Evolutionary conservation across 2,329 filamentous ascomycete species (phyloP), one percentile per base, ranked within the genome.

Genomic region (Diaporthe aspalathi): DNA sequence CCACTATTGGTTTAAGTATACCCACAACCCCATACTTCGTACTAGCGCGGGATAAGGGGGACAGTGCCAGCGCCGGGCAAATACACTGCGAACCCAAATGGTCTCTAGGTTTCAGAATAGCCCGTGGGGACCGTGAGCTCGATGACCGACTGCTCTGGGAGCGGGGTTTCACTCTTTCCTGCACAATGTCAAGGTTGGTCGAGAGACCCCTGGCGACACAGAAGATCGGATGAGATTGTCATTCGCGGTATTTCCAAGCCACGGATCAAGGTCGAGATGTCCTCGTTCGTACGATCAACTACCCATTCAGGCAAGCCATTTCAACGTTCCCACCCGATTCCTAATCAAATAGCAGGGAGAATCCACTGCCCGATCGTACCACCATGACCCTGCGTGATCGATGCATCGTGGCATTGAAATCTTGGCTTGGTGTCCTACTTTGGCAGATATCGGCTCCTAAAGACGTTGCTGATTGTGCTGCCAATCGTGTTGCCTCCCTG

Each of bases 401-500:
- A 50, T 32, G 4, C 38, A 17, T 12, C 9, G 17, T n/a, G 27
- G 14, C n/a, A 24, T 43, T 2, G 14, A 32, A 11, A 17, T 4
- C 8, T 6, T 20, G 24, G 35, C 22, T 29, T 47, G 38, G 14
- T 27, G 47, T 63, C 65, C 35, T 50, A 76, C 65, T 79, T 80
- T 11, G 84, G 79, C 49, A 85, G 81, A 75, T 90, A 91, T 66
- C 90, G 86, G 75, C 90, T 92, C 75, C 90, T 85, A 66, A 92
- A 85, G 72, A 94, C 85, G 22, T 86, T 92, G 75, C 92, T 92
- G 84, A 94, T 92, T 73, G 90, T 83, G 75, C 86, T 89, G 38
- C 84, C 85, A 73, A 88, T 86, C 7, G 85, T 85, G 38, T 81
- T 80, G 43, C 87, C 88, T 74, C 90, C 87, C 75, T 90, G 87